These are phyloP conservation scores for Colletotrichum siamense DNA, from an alignment of 2,329 filamentous ascomycete species.

Conservation along the genomic window DNA sequence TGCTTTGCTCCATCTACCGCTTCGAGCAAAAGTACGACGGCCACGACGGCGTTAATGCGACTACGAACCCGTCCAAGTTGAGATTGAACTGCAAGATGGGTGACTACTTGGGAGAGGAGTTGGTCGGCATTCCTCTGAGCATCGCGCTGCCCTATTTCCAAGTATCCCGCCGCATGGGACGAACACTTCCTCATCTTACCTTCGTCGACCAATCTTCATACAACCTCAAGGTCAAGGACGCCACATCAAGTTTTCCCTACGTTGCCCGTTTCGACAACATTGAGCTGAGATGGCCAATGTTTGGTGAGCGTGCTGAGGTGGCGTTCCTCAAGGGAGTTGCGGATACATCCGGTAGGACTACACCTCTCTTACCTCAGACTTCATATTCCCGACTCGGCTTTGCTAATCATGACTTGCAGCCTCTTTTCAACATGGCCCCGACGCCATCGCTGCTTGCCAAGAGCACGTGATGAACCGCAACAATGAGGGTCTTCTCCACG, in stretches of 20 bases:
- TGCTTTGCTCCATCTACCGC: slow-evolving; percentile 58
- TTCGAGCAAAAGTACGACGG: slow-evolving; percentile 59
- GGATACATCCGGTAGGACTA: slow-evolving; percentile 44
- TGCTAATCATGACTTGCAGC: slow-evolving; percentile 29
- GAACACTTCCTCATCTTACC: slow-evolving; percentile 55
- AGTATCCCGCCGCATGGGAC: slow-evolving; percentile 54
- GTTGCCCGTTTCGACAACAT: slow-evolving; percentile 57
- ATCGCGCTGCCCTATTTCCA: slow-evolving; percentile 57
- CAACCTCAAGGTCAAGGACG: slow-evolving; percentile 55
- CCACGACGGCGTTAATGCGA: slow-evolving; percentile 49
- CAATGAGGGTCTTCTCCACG: slow-evolving; percentile 51
- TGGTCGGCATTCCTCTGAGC: slow-evolving; percentile 51
- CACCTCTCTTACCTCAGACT: background rate
- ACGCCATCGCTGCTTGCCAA: slow-evolving; percentile 57
- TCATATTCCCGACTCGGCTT: background rate
- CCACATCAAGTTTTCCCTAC: slow-evolving; percentile 54
- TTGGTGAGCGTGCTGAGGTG: slow-evolving; percentile 55
- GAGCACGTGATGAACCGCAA: slow-evolving; percentile 59
- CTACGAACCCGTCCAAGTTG: slow-evolving; percentile 31
- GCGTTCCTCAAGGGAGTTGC: slow-evolving; percentile 57
- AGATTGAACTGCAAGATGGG: slow-evolving; percentile 47
- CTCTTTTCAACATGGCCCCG: slow-evolving; percentile 55
- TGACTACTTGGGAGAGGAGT: slow-evolving; percentile 54
- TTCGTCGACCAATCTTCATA: slow-evolving; percentile 60
- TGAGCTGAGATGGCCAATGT: slow-evolving; percentile 59